Evolutionary conservation across 345 rosid species (phyloP).

Genomic region (Eutrema heterophyllum): DNA sequence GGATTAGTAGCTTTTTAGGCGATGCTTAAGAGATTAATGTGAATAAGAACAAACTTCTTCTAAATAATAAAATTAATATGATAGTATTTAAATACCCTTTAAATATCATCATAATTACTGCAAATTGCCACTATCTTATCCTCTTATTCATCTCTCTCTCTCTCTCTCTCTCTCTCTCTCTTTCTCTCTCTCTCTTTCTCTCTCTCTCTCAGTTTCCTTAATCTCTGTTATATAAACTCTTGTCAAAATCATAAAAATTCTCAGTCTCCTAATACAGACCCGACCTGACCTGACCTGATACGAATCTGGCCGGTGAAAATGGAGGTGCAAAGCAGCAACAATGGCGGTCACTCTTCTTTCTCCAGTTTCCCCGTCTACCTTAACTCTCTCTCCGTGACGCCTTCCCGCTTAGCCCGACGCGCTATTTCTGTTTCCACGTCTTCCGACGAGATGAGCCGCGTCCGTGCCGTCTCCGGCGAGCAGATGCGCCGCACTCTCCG

Average conservation of each 20-base stretch:
- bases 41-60: slow-evolving; percentile 14
- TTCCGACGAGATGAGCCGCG: slow-evolving; percentile 60
- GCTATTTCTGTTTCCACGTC: slow-evolving; percentile 68
- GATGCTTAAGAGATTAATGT: slow-evolving; percentile 23
- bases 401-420: slow-evolving; percentile 61
- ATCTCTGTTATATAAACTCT: slow-evolving; percentile 20
- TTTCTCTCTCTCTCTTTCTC: not conserved
- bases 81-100: not conserved
- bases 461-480: slow-evolving; percentile 54
- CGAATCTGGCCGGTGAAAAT: slow-evolving; percentile 18
- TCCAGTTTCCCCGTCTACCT: slow-evolving; percentile 52
- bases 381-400: slow-evolving; percentile 59
- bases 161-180: not conserved
- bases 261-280: not conserved
- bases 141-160: not conserved
- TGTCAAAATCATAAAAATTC: slow-evolving; percentile 16
- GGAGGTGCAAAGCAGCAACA: slow-evolving; percentile 28
- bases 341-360: slow-evolving; percentile 50
- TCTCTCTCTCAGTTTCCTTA: slow-evolving; percentile 1
- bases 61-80: not conserved
- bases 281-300: not conserved
- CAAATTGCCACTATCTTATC: slow-evolving; percentile 15
- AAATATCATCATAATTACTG: not conserved
- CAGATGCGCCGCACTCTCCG: slow-evolving; percentile 69
- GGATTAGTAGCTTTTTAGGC: slow-evolving; percentile 1